Conservation (phyloP, 164 flowering plant genomes). For the Stephania yunnanensis region DNA sequence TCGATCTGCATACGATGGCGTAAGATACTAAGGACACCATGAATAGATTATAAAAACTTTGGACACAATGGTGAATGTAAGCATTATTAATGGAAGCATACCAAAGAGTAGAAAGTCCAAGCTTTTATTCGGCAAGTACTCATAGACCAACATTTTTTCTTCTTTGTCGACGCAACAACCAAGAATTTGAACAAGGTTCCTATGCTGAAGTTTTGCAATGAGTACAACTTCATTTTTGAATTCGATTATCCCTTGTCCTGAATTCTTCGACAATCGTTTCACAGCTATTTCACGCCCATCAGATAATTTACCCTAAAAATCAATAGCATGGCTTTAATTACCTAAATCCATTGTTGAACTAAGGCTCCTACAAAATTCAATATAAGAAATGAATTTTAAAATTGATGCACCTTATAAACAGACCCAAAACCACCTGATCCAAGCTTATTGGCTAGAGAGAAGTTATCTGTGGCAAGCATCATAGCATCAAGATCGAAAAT, state of each 20-base stretch:
- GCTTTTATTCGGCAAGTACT: constrained; percentile 22
- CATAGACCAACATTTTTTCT: constrained; percentile 23
- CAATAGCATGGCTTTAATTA: no score
- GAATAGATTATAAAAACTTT: neutral
- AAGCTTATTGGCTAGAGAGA: no score
- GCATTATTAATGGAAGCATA: neutral
- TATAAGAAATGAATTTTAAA: neutral
- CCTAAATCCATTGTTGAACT: neutral
- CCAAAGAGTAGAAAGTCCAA: constrained; percentile 24
- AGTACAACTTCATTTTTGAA: constrained; percentile 23
- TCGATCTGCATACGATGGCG: constrained; percentile 18
- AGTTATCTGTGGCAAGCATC: constrained; percentile 15
- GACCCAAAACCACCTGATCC: constrained; percentile 37
- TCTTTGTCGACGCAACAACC: constrained; percentile 17
- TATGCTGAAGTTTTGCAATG: constrained; percentile 24
- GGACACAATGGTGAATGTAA: neutral
- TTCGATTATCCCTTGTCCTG: constrained; percentile 32
- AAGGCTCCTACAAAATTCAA: neutral
- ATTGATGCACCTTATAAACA: constrained; percentile 20
- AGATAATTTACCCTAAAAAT: constrained; percentile 24
- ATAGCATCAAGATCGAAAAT: neutral
- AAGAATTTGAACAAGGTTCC: constrained; percentile 20
- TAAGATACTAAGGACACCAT: neutral
- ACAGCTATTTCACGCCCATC: constrained; percentile 37
- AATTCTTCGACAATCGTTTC: constrained; percentile 28